These are phyloP conservation scores for Hemerocallis citrina DNA, from an alignment of 106 monocot species.

Conservation along the genomic window DNA sequence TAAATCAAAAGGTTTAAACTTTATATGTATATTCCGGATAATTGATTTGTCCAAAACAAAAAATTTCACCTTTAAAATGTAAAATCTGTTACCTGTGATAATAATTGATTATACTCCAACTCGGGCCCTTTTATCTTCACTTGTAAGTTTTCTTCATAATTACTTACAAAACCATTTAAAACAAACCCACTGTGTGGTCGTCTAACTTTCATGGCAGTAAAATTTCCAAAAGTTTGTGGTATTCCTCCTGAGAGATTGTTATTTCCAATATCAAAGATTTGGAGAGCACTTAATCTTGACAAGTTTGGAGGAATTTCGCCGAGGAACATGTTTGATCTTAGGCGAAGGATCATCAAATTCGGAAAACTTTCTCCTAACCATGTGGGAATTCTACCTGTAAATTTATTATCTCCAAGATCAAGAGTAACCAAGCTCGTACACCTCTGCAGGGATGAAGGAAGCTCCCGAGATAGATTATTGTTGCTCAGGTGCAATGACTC, in stretches of 20 bases:
- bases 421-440: background rate
- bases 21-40: too few species aligned
- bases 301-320: constrained; percentile 17
- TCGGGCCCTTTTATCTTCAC: too few species aligned
- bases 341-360: background rate
- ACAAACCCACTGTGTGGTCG: too few species aligned
- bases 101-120: too few species aligned
- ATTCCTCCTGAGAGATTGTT: constrained; percentile 20
- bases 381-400: background rate
- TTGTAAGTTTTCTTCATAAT: too few species aligned
- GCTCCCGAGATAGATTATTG: background rate
- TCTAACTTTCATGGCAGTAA: constrained; percentile 3
- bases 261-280: constrained; percentile 16
- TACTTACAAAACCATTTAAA: too few species aligned
- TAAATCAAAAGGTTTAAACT: too few species aligned
- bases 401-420: background rate
- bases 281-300: constrained; percentile 6
- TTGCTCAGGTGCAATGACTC: background rate
- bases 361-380: background rate
- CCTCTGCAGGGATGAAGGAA: background rate
- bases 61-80: too few species aligned
- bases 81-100: too few species aligned
- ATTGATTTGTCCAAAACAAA: too few species aligned
- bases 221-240: constrained; percentile 10
- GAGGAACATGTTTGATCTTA: background rate